phyloP scores from a whole-genome alignment of 2,329 filamentous ascomycete species.

The Ceratocystis albifundus region DNA sequence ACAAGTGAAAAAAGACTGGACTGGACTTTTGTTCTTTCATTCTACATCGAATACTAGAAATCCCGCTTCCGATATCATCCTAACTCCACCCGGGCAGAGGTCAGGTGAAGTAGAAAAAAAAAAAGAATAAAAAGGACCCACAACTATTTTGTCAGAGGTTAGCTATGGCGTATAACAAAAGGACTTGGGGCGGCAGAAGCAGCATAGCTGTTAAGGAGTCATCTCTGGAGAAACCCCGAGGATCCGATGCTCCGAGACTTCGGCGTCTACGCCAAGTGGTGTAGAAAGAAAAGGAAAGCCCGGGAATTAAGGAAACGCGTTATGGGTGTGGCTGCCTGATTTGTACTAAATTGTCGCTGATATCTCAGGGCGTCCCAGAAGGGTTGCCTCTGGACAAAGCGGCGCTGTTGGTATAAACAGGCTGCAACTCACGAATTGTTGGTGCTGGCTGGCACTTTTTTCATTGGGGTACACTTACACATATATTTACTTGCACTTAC shows the following conservation, averaged over 20 bases:
- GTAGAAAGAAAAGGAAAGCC: neutral
- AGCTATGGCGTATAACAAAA: neutral
- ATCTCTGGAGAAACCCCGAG: neutral
- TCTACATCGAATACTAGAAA: neutral
- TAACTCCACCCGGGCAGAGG: constrained; percentile 1
- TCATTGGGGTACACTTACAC: neutral
- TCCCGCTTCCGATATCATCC: constrained; percentile 16
- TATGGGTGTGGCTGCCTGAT: neutral
- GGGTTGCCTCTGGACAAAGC: neutral
- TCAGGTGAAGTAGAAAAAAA: neutral
- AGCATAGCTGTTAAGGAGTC: neutral
- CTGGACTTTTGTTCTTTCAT: constrained; percentile 3
- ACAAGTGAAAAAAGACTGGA: neutral
- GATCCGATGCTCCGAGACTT: constrained; percentile 8
- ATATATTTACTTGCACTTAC: neutral
- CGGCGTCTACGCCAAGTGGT: neutral
- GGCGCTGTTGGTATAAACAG: no score
- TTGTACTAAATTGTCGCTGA: neutral
- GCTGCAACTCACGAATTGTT: neutral
- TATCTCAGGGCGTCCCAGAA: neutral
- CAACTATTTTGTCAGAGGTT: neutral
- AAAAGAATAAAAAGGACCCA: neutral
- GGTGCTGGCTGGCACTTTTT: neutral
- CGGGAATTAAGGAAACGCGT: neutral
- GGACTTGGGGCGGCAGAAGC: neutral